Evolutionary conservation across 441 rosid genomes (phyloP).

Genomic region (Croton setiger): DNA sequence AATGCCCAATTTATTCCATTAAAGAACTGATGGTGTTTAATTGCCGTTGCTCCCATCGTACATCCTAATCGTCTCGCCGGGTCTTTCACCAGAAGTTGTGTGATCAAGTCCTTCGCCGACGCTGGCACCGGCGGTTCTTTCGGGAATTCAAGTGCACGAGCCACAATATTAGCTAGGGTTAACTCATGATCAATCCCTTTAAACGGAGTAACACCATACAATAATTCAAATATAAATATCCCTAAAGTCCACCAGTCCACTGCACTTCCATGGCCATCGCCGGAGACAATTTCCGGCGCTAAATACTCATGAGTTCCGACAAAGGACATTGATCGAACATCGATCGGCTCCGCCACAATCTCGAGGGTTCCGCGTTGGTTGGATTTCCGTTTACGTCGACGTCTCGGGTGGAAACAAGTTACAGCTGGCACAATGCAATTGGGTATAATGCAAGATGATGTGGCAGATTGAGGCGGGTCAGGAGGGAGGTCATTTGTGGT

Average conservation of each 20-base stretch:
- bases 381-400: conserved; percentile 47
- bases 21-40: conserved; percentile 70
- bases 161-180: conserved; percentile 80
- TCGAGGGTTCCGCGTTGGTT: conserved; percentile 48
- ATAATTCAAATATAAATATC: conserved; percentile 74
- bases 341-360: conserved; percentile 75
- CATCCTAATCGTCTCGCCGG: conserved; percentile 67
- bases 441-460: conserved; percentile 73
- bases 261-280: conserved; percentile 87
- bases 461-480: conserved; percentile 35
- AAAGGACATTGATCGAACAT: conserved; percentile 83
- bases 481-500: conserved; percentile 22
- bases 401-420: conserved; percentile 67
- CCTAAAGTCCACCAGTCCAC: conserved; percentile 98
- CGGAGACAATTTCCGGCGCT: too few relatives aligned
- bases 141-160: conserved; percentile 83
- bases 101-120: conserved; percentile 58
- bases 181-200: conserved; percentile 76
- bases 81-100: conserved; percentile 65
- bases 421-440: conserved; percentile 83
- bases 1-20: conserved; percentile 88
- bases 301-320: conserved; percentile 96
- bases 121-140: conserved; percentile 64
- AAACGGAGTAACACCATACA: conserved; percentile 80
- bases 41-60: conserved; percentile 68